Base-by-base conservation (phyloP, 1,284 basidiomycete genomes). In the Austropuccinia psidii region DNA sequence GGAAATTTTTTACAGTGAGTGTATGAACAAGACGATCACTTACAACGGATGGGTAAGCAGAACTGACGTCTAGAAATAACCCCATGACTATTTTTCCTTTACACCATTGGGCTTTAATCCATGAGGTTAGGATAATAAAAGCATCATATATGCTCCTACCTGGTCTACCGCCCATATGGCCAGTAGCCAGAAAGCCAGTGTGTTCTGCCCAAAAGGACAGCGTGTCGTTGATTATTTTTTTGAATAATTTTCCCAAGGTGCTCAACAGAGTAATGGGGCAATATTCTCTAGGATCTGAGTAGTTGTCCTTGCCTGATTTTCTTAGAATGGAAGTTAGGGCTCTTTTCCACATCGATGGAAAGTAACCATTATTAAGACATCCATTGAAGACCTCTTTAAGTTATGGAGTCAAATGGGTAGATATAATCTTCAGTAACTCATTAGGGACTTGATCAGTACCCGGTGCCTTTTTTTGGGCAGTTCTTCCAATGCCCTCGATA, bases 381-480 rank as follows among this genome's bases (percentile, higher is more conserved):
- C 27, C 33, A 5, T 35, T 24, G 19, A 60, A 58, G 4, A 69
- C 9, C 2, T 41, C 27, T 21, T 31, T 43, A n/a, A 69, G 54
- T 17, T 45, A 35, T 11, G 67, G 55, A 33, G 13, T 68, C 13
- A 57, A 24, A 15, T 37, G 39, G 13, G 21, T 6, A 15, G 27
- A 37, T 2, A 35, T 17, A 3, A 52, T 19, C 43, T 67, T 52
- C 4, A 67, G 15, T 1, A 69, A 35, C 21, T 69, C 54, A 15
- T 69, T 69, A 2, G 66, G 52, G 4, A 69, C 45, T 9, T 4
- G 3, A n/a, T 69, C 54, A 2, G 41, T 33, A 7, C 65, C 49
- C 21, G 24, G n/a, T 1, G 65, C 65, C 35, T 68, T 68, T 43
- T 57, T 43, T 21, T 49, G 47, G 66, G 35, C 4, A 68, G 66